Evolutionary conservation across 306 rosid genomes (phyloP), one percentile per base, ranked within the genome.

Genomic region (Comarum palustre): DNA sequence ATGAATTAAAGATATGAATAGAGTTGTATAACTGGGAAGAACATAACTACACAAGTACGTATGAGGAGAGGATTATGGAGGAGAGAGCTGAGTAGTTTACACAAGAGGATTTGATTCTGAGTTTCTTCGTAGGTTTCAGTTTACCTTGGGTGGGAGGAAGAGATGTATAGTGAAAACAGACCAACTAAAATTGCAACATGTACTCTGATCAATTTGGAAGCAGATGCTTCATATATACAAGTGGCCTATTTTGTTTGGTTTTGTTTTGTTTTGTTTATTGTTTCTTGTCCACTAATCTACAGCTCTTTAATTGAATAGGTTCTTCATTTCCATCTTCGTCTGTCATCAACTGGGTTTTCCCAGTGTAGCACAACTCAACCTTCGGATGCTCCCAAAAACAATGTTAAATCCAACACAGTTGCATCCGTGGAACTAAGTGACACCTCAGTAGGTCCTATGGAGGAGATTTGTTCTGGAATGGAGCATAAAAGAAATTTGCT

Each of bases 311-410:
- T 32, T 68, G 72, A 79, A 74, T 85, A 93, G 96, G 89, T 80
- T 50, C 77, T 86, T 78, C 90, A 86, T 52, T 84, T 89, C 55
- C 86, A 55, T 79, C 90, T 93, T 66, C 84, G 31, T 82, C 88
- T 89, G 74, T 93, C 91, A 73, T 78, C 92, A 38, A 86, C 84
- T 73, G 88, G 74, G 42, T 80, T 31, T 77, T 81, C 89, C 61
- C 82, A 72, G 52, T 58, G 77, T 73, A 73, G 41, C 73, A 65
- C 88, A 58, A 75, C 81, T 66, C 87, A 79, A 80, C 75, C 75
- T 84, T 62, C 72, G 81, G 71, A 82, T 76, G 81, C 75, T 82
- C 82, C 89, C 68, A 80, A 55, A 78, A 69, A 77, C 9, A 67
- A 70, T 47, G 81, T 72, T 68, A 71, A 73, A 60, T 69, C 77